Evolutionary conservation across 2,329 filamentous ascomycete species (phyloP), one percentile per base, ranked within the genome.

Genomic region (Bipolaris cookei): DNA sequence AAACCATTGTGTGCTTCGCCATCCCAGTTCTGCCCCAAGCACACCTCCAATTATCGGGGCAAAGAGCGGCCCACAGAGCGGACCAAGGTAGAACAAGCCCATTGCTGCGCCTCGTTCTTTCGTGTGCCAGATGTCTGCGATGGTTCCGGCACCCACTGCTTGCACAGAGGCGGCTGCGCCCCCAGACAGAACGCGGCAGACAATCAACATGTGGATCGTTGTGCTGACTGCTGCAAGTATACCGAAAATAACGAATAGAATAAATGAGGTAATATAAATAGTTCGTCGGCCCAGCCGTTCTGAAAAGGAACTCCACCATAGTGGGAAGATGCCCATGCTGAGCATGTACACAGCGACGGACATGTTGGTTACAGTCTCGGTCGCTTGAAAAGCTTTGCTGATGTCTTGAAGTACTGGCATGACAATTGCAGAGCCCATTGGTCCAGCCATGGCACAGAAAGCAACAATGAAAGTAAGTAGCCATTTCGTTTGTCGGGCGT

Each of bases 351-450:
- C 70, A 0, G 76, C 75, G 14, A 77, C 76, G 32, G 63, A 71
- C 68, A 78, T 72, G 48, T 78, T 78, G n/a, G 76, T 69, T 3
- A 77, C 63, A 0, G 73, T 72, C 11, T 69, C 48, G 0, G 66
- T 69, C 6, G 75, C 64, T n/a, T 69, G 39, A 32, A 78, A 74
- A 1, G 68, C 68, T 10, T 58, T 56, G 3, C 68, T 63, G 11
- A 78, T 76, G 10, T 76, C 73, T 18, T 69, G 67, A 20, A 78
- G 61, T 2, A 72, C 72, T 6, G 76, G 92, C 66, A 94, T 89
- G 55, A 97, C 87, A 52, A 97, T 92, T 1, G 89, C 86, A 25
- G 90, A 93, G 1, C 93, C 93, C 79, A 97, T 86, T 0, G 93
- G 93, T 0, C 90, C 91, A 0, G 86, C 90, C 13, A 88, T 87